phyloP scores from a whole-genome alignment of 2,329 filamentous ascomycete species.

The Pyrenochaeta sp. region DNA sequence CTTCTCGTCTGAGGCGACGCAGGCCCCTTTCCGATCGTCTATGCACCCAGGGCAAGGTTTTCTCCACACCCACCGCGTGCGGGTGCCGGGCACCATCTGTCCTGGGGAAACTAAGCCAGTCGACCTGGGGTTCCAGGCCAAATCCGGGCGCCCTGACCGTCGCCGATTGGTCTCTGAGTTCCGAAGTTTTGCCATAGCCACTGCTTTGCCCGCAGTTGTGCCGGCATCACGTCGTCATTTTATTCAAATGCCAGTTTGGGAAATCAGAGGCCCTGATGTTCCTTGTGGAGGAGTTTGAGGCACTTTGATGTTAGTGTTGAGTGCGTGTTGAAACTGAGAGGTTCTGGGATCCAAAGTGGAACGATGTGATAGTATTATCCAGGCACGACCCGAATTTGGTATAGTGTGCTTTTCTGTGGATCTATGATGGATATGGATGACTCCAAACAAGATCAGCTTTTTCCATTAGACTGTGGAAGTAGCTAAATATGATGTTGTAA shows the following conservation, averaged over 20 bases:
- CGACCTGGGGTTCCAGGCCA: not conserved
- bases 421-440: no score
- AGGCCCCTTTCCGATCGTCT: not conserved
- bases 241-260: conserved; percentile 2
- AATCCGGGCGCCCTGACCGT: not conserved
- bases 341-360: no score
- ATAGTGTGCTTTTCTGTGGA: no score
- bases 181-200: conserved; percentile 3
- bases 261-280: conserved; percentile 6
- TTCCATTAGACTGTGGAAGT: no score
- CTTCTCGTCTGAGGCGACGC: not conserved
- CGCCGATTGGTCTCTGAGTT: not conserved
- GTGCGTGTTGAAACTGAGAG: not conserved
- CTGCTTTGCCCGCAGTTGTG: not conserved
- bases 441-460: no score
- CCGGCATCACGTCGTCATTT: not conserved
- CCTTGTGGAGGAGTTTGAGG: not conserved
- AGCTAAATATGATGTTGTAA: no score
- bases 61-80: not conserved
- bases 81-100: not conserved
- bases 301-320: no score
- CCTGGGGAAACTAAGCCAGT: no score
- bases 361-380: no score
- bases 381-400: no score
- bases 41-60: not conserved